phyloP scores from a whole-genome alignment of 495 filamentous ascomycete genomes.

The Penicillium tannophilum region DNA sequence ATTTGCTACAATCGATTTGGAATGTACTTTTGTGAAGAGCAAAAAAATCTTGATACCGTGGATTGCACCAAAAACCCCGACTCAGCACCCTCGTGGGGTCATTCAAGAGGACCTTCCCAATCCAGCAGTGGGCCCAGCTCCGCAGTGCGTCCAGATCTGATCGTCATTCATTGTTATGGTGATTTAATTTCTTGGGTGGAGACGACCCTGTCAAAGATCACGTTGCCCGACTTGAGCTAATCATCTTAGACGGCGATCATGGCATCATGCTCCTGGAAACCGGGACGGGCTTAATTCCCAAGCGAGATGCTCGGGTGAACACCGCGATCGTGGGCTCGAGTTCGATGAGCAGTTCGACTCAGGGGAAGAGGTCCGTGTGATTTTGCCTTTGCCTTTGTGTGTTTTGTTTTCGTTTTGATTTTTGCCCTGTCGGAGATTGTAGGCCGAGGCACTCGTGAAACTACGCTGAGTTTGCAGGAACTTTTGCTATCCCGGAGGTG shows the following conservation, averaged over 20 bases:
- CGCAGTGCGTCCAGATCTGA: not conserved
- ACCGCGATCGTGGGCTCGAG: not conserved
- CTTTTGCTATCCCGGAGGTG: not conserved
- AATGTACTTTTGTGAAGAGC: not conserved
- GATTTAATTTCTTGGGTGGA: not conserved
- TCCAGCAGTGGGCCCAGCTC: not conserved
- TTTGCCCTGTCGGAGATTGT: not conserved
- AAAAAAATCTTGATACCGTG: too few species aligned
- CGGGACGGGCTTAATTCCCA: not conserved
- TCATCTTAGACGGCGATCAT: conserved; percentile 13
- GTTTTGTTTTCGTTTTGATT: not conserved
- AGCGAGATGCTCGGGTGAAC: not conserved
- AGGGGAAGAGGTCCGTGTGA: not conserved
- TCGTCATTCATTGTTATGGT: not conserved
- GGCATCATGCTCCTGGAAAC: conserved; percentile 9
- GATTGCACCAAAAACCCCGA: too few species aligned
- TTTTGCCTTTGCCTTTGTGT: not conserved
- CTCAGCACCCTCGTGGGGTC: not conserved
- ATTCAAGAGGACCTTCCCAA: not conserved
- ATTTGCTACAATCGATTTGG: not conserved
- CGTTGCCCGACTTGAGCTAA: not conserved
- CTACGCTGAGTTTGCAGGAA: not conserved
- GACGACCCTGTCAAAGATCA: conserved; percentile 9
- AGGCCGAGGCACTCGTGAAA: not conserved
- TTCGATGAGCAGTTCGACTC: not conserved